These are phyloP conservation scores for Arxiozyma telluris DNA, from an alignment of 1,139 yeast genomes.

Conservation along the genomic window DNA sequence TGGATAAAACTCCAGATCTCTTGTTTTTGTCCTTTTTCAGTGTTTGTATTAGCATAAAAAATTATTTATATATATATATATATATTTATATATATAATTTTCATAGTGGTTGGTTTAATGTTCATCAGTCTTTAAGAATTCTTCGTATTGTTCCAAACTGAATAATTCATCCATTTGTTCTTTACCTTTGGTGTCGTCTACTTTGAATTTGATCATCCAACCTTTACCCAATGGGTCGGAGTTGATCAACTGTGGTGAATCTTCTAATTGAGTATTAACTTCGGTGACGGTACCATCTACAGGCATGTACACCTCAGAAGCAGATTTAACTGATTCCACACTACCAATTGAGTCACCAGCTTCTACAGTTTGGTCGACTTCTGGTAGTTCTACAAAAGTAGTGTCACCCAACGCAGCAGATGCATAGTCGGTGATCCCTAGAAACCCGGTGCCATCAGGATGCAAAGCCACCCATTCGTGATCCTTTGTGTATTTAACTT, in stretches of 20 bases:
- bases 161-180: conserved; percentile 34
- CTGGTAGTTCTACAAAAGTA: conserved; percentile 86
- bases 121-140: conserved; percentile 46
- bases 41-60: no score
- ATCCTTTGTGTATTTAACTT: conserved; percentile 68
- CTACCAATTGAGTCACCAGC: conserved; percentile 84
- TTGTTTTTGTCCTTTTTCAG: not conserved
- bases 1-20: not conserved
- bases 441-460: conserved; percentile 69
- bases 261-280: conserved; percentile 57
- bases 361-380: conserved; percentile 54
- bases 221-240: conserved; percentile 88
- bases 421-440: conserved; percentile 93
- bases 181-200: conserved; percentile 30
- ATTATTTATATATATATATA: not conserved
- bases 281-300: conserved; percentile 69
- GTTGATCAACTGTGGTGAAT: conserved; percentile 71
- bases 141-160: conserved; percentile 54
- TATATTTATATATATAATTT: not conserved
- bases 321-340: conserved; percentile 90
- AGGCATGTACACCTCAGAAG: conserved; percentile 89
- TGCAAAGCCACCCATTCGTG: conserved; percentile 95
- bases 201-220: conserved; percentile 65
- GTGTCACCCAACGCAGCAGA: conserved; percentile 98
- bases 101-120: conserved; percentile 1